phyloP scores from a whole-genome alignment of 805 yeast species.

The Gaillardinia entomophila region DNA sequence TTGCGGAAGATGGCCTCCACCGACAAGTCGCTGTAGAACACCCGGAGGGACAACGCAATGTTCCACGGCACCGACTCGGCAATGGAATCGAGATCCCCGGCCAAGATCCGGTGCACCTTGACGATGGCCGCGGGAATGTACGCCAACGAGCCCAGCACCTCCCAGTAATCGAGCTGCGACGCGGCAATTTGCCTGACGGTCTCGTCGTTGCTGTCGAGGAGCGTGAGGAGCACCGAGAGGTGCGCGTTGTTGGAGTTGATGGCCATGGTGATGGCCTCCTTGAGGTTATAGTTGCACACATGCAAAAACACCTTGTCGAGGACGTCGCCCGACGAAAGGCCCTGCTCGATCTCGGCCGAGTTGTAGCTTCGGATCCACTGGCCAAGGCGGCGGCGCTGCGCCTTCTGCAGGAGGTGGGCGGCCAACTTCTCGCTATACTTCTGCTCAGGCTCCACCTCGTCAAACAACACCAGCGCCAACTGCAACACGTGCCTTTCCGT shows the following conservation, averaged over 20 bases:
- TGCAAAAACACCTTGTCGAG: constrained; percentile 48
- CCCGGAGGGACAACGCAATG: constrained; percentile 47
- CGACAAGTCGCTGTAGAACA: constrained; percentile 54
- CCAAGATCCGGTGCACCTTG: constrained; percentile 58
- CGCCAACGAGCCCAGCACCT: constrained; percentile 28
- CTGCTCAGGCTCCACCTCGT: constrained; percentile 6
- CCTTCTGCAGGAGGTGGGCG: constrained; percentile 10
- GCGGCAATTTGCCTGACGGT: constrained; percentile 50
- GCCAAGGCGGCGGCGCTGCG: constrained; percentile 43
- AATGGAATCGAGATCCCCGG: constrained; percentile 43
- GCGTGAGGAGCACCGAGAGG: constrained; percentile 61
- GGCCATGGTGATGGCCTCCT: constrained; percentile 59
- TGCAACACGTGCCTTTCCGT: constrained; percentile 40
- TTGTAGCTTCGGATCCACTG: constrained; percentile 53
- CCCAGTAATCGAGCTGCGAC: constrained; percentile 66
- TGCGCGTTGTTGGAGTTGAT: constrained; percentile 59
- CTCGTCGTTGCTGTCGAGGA: constrained; percentile 66
- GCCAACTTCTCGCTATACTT: constrained; percentile 6
- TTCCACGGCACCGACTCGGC: constrained; percentile 58
- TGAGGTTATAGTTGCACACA: constrained; percentile 50
- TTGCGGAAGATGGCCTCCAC: background rate
- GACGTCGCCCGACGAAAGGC: constrained; percentile 26
- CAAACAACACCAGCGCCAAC: constrained; percentile 59
- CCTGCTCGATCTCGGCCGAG: constrained; percentile 20
- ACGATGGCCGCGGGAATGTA: constrained; percentile 50